Conservation (phyloP, 2,329 filamentous ascomycete genomes). For the Ophiostoma triangulosporum region DNA sequence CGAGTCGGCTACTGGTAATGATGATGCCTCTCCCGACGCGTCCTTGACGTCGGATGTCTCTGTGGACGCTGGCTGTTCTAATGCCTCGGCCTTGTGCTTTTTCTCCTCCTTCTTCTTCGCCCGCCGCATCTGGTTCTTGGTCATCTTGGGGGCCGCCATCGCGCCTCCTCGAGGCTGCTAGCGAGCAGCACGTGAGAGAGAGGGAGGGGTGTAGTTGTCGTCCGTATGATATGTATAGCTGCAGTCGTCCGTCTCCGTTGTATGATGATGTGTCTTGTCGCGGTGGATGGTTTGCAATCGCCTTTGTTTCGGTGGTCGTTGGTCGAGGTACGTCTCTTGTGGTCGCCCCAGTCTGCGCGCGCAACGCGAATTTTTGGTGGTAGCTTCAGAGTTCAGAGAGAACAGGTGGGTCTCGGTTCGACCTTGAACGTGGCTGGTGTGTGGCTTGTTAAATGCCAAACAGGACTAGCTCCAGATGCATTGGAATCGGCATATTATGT, state of each 20-base stretch:
- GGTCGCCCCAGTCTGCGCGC: background rate
- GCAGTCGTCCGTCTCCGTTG: background rate
- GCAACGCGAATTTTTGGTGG: slow-evolving; percentile 10
- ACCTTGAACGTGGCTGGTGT: background rate
- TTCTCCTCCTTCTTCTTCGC: slow-evolving; percentile 92
- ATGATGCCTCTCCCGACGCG: background rate
- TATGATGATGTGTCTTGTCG: background rate
- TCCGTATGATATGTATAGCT: no score
- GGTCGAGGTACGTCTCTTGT: background rate
- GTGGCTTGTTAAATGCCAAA: background rate
- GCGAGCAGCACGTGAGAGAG: background rate
- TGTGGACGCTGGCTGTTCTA: background rate
- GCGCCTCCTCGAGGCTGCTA: slow-evolving; percentile 17
- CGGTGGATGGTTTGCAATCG: background rate
- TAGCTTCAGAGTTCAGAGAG: background rate
- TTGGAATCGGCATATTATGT: background rate
- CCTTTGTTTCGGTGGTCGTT: background rate
- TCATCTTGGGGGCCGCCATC: slow-evolving; percentile 60
- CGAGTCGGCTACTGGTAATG: background rate
- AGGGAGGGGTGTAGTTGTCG: background rate
- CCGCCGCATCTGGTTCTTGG: slow-evolving; percentile 87
- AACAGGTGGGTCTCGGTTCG: slow-evolving; percentile 2
- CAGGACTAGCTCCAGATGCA: background rate
- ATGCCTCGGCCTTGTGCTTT: slow-evolving; percentile 35
- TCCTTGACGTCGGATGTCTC: background rate